Conservation (phyloP, 148 eudicot genomes). For the Vaccinium myrtillus region DNA sequence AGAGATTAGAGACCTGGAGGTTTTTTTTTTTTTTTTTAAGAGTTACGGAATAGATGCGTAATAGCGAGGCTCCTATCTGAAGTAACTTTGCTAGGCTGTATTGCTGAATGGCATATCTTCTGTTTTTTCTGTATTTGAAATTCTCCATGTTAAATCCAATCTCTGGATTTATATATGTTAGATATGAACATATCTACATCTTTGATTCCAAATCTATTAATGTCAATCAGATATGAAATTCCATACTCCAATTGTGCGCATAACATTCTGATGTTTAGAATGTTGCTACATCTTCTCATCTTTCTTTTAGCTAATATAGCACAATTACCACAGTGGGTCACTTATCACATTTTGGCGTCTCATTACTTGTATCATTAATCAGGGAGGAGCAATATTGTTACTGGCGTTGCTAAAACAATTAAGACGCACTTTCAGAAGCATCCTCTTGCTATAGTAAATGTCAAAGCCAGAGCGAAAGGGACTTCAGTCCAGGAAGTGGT, state of each 20-base stretch:
- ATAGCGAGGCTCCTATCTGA: background rate
- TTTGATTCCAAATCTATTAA: background rate
- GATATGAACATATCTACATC: background rate
- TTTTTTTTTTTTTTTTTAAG: background rate
- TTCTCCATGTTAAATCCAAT: background rate
- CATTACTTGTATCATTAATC: constrained; percentile 10
- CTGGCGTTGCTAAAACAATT: constrained; percentile 80
- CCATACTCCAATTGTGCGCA: background rate
- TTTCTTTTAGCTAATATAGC: background rate
- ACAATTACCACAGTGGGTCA: background rate
- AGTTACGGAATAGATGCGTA: background rate
- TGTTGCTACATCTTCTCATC: background rate
- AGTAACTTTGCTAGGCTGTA: background rate
- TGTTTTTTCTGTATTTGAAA: background rate
- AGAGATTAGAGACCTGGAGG: background rate
- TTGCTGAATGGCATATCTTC: background rate
- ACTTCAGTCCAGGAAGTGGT: constrained; percentile 85
- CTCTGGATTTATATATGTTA: background rate
- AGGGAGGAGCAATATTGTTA: constrained; percentile 77
- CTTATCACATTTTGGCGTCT: background rate
- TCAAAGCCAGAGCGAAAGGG: constrained; percentile 94
- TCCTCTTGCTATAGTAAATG: constrained; percentile 85
- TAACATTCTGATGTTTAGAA: background rate
- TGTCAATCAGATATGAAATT: background rate
- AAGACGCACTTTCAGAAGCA: constrained; percentile 74